Evolutionary conservation across 1,284 basidiomycete genomes (phyloP).

Genomic region (Rhodotorula sp.): DNA sequence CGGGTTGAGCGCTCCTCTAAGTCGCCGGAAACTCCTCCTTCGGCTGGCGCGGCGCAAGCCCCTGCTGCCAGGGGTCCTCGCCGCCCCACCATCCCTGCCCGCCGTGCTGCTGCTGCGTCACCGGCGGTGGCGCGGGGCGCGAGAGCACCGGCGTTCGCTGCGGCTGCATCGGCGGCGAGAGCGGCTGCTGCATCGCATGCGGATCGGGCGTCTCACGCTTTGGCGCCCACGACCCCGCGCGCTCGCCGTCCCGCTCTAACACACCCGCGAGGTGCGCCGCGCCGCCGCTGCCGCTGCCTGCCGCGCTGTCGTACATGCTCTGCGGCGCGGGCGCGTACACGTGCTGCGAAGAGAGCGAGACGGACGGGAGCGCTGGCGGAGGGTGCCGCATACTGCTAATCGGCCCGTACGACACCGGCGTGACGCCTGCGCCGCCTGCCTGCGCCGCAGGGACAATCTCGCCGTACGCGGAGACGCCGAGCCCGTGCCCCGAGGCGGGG

Average conservation of each 20-base stretch:
- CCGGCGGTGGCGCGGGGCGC: not conserved
- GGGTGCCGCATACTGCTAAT: not conserved
- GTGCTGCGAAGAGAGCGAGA: not conserved
- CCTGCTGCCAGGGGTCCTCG: conserved; percentile 1
- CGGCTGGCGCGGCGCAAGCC: not conserved
- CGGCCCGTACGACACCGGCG: not conserved
- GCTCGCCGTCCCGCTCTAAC: not conserved
- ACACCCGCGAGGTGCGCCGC: not conserved
- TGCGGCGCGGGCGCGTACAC: not conserved
- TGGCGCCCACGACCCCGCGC: not conserved
- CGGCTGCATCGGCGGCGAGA: not conserved
- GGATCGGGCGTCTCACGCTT: not conserved
- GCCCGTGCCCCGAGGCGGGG: conserved; percentile 12
- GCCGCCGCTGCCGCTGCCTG: not conserved
- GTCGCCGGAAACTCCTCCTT: not conserved
- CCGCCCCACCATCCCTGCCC: not conserved
- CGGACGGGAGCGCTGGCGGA: not conserved
- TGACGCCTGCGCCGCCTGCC: not conserved
- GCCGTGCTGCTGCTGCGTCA: not conserved
- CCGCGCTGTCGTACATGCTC: not conserved
- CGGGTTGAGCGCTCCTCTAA: not conserved
- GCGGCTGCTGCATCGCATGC: not conserved
- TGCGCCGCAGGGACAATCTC: conserved; percentile 4
- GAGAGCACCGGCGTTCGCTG: not conserved
- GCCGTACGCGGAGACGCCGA: conserved; percentile 7